These are phyloP conservation scores for Alisma plantagoaquatica DNA, from an alignment of 106 monocot species.

Conservation along the genomic window DNA sequence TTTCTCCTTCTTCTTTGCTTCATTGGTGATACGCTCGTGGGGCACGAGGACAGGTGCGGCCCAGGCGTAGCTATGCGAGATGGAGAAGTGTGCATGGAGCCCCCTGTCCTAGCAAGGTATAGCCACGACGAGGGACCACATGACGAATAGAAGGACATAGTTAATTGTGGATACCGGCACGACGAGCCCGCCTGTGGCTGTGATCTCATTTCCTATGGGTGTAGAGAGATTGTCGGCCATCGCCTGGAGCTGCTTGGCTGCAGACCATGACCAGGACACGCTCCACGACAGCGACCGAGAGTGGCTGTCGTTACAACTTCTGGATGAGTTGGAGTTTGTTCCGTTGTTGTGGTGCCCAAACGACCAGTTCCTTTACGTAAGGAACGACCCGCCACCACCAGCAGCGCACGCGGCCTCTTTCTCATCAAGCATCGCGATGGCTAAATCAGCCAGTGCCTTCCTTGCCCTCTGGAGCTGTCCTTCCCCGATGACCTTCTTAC, in stretches of 20 bases:
- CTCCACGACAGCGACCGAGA: slow-evolving; percentile 64
- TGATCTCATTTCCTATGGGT: slow-evolving; percentile 10
- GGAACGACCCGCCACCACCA: slow-evolving; percentile 11
- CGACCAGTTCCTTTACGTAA: slow-evolving; percentile 61
- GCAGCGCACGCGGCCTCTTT: no score
- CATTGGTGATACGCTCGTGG: slow-evolving; percentile 20
- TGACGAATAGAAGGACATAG: slow-evolving; percentile 20
- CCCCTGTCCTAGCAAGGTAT: slow-evolving; percentile 26
- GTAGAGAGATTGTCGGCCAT: slow-evolving; percentile 11
- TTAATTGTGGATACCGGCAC: slow-evolving; percentile 21
- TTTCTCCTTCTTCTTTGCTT: no score
- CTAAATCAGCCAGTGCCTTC: slow-evolving; percentile 71
- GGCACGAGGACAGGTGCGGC: slow-evolving; percentile 1
- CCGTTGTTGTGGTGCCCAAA: slow-evolving; percentile 34
- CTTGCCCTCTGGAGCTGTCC: slow-evolving; percentile 72
- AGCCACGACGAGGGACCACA: slow-evolving; percentile 21
- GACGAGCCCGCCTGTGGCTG: slow-evolving; percentile 10
- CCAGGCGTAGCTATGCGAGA: slow-evolving; percentile 13
- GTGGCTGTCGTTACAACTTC: slow-evolving; percentile 2
- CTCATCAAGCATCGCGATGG: slow-evolving; percentile 56
- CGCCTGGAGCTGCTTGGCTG: slow-evolving; percentile 39
- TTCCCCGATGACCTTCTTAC: slow-evolving; percentile 19
- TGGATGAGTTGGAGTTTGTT: slow-evolving; percentile 5
- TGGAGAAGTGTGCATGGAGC: slow-evolving; percentile 18
- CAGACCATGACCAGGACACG: slow-evolving; percentile 74